Percentiles rank a stretch among this genome's conserved stretches.
Conservation (phyloP, 2,329 filamentous ascomycete species). For the Zymoseptoria tritici region DNA sequence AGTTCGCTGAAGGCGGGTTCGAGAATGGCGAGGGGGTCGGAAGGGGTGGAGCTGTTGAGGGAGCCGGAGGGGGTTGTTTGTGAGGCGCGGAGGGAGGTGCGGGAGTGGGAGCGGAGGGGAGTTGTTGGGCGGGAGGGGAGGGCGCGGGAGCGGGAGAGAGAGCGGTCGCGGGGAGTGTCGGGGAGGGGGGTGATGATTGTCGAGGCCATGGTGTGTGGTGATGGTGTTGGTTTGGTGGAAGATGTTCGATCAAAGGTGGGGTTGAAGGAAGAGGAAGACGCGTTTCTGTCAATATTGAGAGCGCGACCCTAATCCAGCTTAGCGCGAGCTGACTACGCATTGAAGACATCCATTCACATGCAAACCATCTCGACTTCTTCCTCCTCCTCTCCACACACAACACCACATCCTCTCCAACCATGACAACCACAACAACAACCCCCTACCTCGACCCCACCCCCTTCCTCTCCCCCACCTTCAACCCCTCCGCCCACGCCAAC, state of each 20-base stretch:
- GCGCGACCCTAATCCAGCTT: background rate
- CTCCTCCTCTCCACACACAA: background rate
- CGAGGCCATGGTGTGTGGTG: background rate
- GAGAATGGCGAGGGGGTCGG: conserved; percentile 69
- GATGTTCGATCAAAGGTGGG: background rate
- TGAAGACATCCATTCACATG: background rate
- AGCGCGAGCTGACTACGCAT: background rate
- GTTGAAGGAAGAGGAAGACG: background rate
- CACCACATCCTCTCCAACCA: background rate
- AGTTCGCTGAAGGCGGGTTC: conserved; percentile 91
- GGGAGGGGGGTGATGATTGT: background rate
- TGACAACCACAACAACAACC: background rate
- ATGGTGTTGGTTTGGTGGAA: background rate
- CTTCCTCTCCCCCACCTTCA: conserved; percentile 78
- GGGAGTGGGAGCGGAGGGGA: conserved; percentile 80
- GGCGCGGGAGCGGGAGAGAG: conserved; percentile 40
- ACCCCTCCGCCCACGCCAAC: conserved; percentile 76
- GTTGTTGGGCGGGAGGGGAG: conserved; percentile 74
- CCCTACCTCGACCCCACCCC: conserved; percentile 89
- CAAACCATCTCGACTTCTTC: background rate
- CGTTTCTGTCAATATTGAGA: background rate
- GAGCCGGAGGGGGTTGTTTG: conserved; percentile 37
- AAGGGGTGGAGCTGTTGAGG: conserved; percentile 22
- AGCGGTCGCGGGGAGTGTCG: conserved; percentile 20
- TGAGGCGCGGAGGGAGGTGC: conserved; percentile 78